Conservation (phyloP, 1,284 basidiomycete species). For the Sutorius eximius region DNA sequence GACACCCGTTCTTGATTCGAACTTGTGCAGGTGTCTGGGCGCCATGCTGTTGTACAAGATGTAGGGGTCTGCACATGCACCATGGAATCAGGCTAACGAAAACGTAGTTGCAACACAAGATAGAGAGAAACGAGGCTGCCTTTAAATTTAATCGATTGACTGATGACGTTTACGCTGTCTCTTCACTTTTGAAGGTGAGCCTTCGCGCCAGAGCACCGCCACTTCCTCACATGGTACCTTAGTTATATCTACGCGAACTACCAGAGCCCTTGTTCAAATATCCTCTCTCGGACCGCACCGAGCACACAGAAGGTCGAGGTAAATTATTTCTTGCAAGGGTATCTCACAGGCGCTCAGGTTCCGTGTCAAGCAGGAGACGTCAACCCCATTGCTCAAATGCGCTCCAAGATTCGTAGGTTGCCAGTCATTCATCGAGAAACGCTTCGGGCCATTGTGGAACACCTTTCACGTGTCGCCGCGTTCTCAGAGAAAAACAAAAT, state of each 20-base stretch:
- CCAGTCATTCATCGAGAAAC: conserved; percentile 89
- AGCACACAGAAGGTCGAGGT: conserved; percentile 80
- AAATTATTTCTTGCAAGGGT: conserved; percentile 12
- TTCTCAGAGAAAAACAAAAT: conserved; percentile 86
- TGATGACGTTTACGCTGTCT: conserved; percentile 89
- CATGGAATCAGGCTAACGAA: conserved; percentile 8
- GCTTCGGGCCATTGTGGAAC: conserved; percentile 84
- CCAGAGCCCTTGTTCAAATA: conserved; percentile 93
- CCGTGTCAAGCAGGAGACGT: conserved; percentile 56
- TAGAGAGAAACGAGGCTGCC: conserved; percentile 86
- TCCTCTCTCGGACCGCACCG: conserved; percentile 78
- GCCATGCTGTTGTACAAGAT: conserved; percentile 82
- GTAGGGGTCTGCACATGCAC: conserved; percentile 41
- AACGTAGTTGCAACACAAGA: conserved; percentile 75
- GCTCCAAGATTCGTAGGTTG: conserved; percentile 80
- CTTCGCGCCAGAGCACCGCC: neutral
- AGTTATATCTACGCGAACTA: conserved; percentile 88
- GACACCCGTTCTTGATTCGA: conserved; percentile 4
- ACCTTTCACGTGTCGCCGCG: conserved; percentile 77
- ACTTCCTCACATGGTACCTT: conserved; percentile 13
- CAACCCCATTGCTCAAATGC: conserved; percentile 71
- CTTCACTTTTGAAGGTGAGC: conserved; percentile 85
- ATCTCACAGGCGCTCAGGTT: conserved; percentile 7
- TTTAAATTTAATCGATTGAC: conserved; percentile 76
- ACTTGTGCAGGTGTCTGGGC: conserved; percentile 68